Evolutionary conservation across 2,329 filamentous ascomycete species (phyloP).

Genomic region (Pyricularia sp.): DNA sequence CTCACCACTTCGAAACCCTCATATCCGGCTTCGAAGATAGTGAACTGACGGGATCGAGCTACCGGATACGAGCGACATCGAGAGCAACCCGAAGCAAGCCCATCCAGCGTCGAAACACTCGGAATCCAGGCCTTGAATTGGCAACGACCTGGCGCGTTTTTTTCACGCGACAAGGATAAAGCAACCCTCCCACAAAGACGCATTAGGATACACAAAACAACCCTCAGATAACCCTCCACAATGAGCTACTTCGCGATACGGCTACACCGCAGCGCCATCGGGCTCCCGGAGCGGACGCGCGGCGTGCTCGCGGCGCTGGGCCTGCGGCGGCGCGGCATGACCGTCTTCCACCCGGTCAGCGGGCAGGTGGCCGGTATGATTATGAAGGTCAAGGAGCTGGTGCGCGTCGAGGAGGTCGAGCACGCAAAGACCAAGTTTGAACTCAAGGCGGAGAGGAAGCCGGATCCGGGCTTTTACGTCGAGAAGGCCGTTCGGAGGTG

Average conservation of each 20-base stretch:
- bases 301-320: slow-evolving; percentile 80
- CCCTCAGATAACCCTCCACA: neutral
- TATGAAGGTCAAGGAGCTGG: slow-evolving; percentile 88
- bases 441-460: slow-evolving; percentile 61
- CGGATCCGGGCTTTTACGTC: slow-evolving; percentile 72
- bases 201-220: neutral
- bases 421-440: slow-evolving; percentile 52
- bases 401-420: slow-evolving; percentile 72
- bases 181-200: neutral
- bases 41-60: neutral
- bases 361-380: slow-evolving; percentile 81
- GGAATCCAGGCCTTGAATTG: neutral
- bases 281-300: slow-evolving; percentile 68
- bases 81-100: neutral
- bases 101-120: neutral
- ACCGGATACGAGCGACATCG: neutral
- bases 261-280: slow-evolving; percentile 81
- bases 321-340: slow-evolving; percentile 73
- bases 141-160: neutral
- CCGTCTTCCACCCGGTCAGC: slow-evolving; percentile 80
- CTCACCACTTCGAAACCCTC: neutral
- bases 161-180: neutral
- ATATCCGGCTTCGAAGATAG: neutral
- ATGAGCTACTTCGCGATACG: slow-evolving; percentile 89
- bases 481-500: slow-evolving; percentile 43